These are phyloP conservation scores for Cercospora brassicicola DNA, from an alignment of 2,329 filamentous ascomycete genomes.

Conservation along the genomic window DNA sequence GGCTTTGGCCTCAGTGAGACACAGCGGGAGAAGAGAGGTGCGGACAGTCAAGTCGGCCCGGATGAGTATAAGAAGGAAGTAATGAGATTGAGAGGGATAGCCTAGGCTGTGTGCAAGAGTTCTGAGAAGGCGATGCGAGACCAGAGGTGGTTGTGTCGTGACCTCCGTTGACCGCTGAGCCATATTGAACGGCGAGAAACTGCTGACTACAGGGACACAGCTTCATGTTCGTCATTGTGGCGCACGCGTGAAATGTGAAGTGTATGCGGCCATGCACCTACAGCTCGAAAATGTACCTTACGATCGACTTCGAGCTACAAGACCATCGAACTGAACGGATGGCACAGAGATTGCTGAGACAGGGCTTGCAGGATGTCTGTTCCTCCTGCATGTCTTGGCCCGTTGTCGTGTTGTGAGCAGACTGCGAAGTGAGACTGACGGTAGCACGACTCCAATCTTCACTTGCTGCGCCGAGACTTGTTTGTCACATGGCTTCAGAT, in stretches of 20 bases:
- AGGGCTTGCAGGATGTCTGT: not conserved
- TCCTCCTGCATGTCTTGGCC: not conserved
- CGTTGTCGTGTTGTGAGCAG: not conserved
- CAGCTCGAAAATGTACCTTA: not conserved
- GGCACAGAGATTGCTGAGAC: not conserved
- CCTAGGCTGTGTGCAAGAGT: too few species aligned
- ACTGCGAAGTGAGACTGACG: not conserved
- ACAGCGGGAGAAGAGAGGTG: not conserved
- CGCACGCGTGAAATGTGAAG: not conserved
- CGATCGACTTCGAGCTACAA: not conserved
- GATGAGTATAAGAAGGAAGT: not conserved
- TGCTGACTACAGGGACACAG: not conserved
- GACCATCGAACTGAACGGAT: not conserved
- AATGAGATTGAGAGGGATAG: not conserved
- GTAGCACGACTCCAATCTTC: not conserved
- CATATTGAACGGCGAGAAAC: not conserved
- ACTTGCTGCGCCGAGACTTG: not conserved
- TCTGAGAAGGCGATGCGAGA: too few species aligned
- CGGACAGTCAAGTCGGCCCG: not conserved
- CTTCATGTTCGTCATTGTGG: not conserved
- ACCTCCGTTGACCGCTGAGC: not conserved
- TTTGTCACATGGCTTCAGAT: not conserved
- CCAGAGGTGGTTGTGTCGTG: not conserved
- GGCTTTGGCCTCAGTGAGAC: constrained; percentile 14
- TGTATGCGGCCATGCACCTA: not conserved